Evolutionary conservation across 495 filamentous ascomycete species (phyloP), one percentile per base, ranked within the genome.

Genomic region (Aspergillus funiculosus): DNA sequence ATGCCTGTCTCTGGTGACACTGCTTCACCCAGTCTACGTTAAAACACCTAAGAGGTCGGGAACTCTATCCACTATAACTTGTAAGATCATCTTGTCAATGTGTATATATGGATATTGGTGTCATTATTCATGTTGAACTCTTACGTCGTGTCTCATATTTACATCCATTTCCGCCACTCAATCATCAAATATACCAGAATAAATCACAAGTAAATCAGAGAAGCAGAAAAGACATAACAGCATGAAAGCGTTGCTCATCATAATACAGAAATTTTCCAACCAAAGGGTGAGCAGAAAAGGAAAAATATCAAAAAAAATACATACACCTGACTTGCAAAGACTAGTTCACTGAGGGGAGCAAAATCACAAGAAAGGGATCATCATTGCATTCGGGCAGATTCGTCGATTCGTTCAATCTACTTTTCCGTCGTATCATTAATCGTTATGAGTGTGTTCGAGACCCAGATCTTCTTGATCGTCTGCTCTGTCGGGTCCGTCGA

Each of bases 401-500:
- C 43, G 17, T 50, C 32, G 20, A 35, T 21, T 54, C 41, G 53
- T 61, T 19, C 14, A 38, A 30, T 35, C 21, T 26, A 40, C 20
- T 13, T 32, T 37, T 28, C 21, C 28, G 15, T 32, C 13, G 27
- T 15, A 15, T 48, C 44, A 10, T 47, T 14, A 28, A 58, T 46
- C 63, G 61, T 48, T 57, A 52, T 31, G 67, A 71, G 24, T 62
- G 61, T 29, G 58, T 51, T 26, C 62, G 59, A 39, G 63, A 69
- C 59, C 60, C 48, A 31, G 63, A 70, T 59, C 60, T 50, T 53
- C 69, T 54, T 26, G 67, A 68, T 46, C 69, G 64, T 49, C 73
- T 63, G 20, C 68, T 69, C 22, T 70, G 61, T 54, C 69, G 56
- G 18, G 70, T 76, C 45, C 69, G 67, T 59, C 70, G 52, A 55